These are phyloP conservation scores for Trichoderma simmonsii DNA, from an alignment of 2,329 filamentous ascomycete genomes.

Conservation along the genomic window DNA sequence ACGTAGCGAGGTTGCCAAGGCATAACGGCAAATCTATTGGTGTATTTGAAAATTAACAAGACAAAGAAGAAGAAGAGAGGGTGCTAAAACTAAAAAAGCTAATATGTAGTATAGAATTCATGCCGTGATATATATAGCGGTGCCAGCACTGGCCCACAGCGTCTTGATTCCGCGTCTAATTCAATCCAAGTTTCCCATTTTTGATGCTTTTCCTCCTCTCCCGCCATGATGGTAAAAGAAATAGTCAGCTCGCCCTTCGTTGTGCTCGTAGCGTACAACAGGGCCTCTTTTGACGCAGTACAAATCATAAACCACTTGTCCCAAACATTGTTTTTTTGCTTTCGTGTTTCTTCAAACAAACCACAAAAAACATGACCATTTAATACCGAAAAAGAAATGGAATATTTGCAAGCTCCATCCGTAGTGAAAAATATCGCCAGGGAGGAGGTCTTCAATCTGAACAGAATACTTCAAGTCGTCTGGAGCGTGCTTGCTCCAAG, in stretches of 20 bases:
- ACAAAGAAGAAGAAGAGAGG: not conserved
- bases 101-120: conserved; percentile 6
- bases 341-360: not conserved
- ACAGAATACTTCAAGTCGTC: conserved; percentile 73
- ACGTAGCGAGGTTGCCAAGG: not conserved
- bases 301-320: not conserved
- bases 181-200: conserved; percentile 1
- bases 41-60: not conserved
- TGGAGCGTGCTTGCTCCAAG: conserved; percentile 33
- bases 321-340: not conserved
- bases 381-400: not conserved
- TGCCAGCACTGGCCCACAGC: conserved; percentile 5
- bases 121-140: not conserved
- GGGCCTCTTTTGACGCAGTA: conserved; percentile 32
- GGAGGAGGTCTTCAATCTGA: not conserved
- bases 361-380: not conserved
- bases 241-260: not conserved
- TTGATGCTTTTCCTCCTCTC: conserved; percentile 9
- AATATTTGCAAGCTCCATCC: not conserved
- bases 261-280: conserved; percentile 6
- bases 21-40: conserved; percentile 8
- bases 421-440: not conserved
- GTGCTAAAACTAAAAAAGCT: not conserved
- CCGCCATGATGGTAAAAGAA: not conserved
- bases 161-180: not conserved